Evolutionary conservation across 1,139 yeast genomes (phyloP).

Genomic region (Suhomyces taliae): DNA sequence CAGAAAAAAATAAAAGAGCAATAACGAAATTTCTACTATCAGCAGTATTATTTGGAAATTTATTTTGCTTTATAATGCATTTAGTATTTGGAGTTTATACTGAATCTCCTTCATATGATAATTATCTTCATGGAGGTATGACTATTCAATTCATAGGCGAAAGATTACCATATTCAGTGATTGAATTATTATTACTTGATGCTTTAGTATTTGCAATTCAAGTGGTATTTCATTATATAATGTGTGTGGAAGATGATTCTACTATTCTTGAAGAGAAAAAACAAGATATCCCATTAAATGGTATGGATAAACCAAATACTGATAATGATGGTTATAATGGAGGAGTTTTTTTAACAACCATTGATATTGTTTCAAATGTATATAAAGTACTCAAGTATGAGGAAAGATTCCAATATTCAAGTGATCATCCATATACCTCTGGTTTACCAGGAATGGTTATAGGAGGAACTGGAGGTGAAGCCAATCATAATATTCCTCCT

Average conservation of each 20-base stretch:
- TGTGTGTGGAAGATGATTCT: slow-evolving; percentile 35
- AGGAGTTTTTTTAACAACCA: slow-evolving; percentile 31
- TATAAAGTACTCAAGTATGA: slow-evolving; percentile 20
- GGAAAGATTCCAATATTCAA: slow-evolving; percentile 11
- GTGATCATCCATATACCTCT: not conserved
- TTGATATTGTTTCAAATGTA: slow-evolving; percentile 25
- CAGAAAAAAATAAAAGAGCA: slow-evolving; percentile 31
- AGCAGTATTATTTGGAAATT: slow-evolving; percentile 26
- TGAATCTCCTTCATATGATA: slow-evolving; percentile 17
- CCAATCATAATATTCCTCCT: too few relatives aligned
- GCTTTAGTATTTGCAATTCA: slow-evolving; percentile 27
- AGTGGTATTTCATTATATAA: slow-evolving; percentile 32
- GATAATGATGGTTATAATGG: slow-evolving; percentile 46
- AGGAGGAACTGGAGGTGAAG: not conserved
- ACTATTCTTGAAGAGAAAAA: slow-evolving; percentile 22
- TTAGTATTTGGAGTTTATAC: slow-evolving; percentile 29
- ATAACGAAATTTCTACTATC: slow-evolving; percentile 30
- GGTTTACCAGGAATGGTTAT: not conserved
- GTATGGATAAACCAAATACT: slow-evolving; percentile 15
- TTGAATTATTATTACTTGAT: slow-evolving; percentile 33
- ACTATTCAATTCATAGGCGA: slow-evolving; percentile 47
- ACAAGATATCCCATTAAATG: slow-evolving; percentile 1
- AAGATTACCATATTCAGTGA: slow-evolving; percentile 25
- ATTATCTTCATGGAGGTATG: slow-evolving; percentile 35
- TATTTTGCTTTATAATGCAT: slow-evolving; percentile 28